phyloP scores from a whole-genome alignment of 257 asterid genomes.

The Solanum pimpinellifolium region DNA sequence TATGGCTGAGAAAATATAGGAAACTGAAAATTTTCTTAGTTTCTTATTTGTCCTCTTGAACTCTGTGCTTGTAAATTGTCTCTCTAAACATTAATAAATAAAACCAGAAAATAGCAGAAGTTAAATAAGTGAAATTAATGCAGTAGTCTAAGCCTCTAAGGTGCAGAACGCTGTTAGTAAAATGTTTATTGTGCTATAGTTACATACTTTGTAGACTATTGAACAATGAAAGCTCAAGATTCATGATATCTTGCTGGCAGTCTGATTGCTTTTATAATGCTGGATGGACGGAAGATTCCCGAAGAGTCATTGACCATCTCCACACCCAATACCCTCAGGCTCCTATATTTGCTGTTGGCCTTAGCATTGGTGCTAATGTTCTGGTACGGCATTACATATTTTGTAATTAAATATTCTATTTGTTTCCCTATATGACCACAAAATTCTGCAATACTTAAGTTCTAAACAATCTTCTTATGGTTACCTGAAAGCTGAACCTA shows the following conservation, averaged over 20 bases:
- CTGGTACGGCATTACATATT: conserved; percentile 35
- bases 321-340: conserved; percentile 55
- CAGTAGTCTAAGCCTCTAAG: not conserved
- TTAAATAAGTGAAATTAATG: not conserved
- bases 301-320: conserved; percentile 61
- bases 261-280: conserved; percentile 80
- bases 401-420: not conserved
- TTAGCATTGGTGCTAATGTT: conserved; percentile 93
- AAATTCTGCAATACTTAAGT: not conserved
- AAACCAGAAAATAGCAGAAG: not conserved
- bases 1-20: not conserved
- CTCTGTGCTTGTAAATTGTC: not conserved
- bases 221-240: not conserved
- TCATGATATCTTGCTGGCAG: conserved; percentile 27
- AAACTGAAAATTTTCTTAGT: not conserved
- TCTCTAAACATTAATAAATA: not conserved
- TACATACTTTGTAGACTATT: not conserved
- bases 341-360: conserved; percentile 72
- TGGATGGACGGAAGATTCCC: conserved; percentile 85
- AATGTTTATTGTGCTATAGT: not conserved
- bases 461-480: not conserved
- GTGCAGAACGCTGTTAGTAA: not conserved
- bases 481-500: not conserved
- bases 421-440: not conserved
- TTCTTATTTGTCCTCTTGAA: not conserved